phyloP scores from a whole-genome alignment of 768 basidiomycete genomes.

The Auricularia sp. region DNA sequence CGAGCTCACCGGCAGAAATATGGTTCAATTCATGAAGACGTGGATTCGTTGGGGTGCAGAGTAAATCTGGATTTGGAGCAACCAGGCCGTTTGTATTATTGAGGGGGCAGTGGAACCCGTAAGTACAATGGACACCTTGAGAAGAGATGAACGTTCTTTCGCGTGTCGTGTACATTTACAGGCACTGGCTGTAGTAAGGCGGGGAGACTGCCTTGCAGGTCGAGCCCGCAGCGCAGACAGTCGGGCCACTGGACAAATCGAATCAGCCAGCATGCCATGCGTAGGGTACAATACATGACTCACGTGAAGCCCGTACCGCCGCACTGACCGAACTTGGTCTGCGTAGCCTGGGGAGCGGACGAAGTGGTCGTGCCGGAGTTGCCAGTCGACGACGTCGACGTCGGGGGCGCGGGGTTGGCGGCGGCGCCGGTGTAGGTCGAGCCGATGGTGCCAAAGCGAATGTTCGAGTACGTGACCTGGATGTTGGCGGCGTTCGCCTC shows the following conservation, averaged over 20 bases:
- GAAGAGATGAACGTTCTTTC: too few relatives aligned
- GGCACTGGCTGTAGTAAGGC: conserved; percentile 46
- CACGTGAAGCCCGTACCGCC: conserved; percentile 14
- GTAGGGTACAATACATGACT: too few relatives aligned
- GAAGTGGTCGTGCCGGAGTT: too few relatives aligned
- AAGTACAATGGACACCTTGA: too few relatives aligned
- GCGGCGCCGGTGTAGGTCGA: conserved; percentile 27
- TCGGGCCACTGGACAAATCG: conserved; percentile 29
- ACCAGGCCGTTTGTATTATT: too few relatives aligned
- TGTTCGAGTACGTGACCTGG: conserved; percentile 45
- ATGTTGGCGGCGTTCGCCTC: conserved; percentile 31
- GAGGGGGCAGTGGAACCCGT: too few relatives aligned
- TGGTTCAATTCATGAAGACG: too few relatives aligned
- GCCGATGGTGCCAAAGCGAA: conserved; percentile 41
- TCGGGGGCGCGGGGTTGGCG: conserved; percentile 6
- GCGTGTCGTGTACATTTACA: not conserved
- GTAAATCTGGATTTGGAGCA: too few relatives aligned
- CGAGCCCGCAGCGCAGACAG: conserved; percentile 31
- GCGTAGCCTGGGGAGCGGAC: conserved; percentile 8
- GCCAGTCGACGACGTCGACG: not conserved
- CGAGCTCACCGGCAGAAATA: too few relatives aligned
- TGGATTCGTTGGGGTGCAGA: too few relatives aligned
- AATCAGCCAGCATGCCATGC: too few relatives aligned
- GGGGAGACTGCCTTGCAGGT: conserved; percentile 37
- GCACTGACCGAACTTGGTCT: conserved; percentile 15